Percentiles rank a stretch among this genome's conserved stretches.
Evolutionary conservation across 23 red algal genomes (phyloP).

Genomic region (Gracilariopsis chorda): DNA sequence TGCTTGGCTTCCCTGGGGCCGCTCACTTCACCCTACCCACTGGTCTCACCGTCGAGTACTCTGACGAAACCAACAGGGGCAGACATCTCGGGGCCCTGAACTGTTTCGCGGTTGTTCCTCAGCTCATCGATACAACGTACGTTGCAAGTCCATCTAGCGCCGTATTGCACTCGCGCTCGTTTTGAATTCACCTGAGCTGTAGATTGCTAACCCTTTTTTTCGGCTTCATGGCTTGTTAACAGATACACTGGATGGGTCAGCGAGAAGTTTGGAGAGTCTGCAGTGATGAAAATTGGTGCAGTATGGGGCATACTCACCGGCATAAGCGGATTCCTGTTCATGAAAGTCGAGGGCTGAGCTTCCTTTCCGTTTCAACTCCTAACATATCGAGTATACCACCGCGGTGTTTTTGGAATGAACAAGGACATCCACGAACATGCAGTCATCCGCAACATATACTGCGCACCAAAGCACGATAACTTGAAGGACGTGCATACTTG

Average conservation of each 20-base stretch:
- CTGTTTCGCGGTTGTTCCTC: slow-evolving; percentile 50
- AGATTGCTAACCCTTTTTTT: background rate
- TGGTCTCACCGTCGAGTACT: slow-evolving; percentile 41
- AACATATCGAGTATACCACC: too few species aligned
- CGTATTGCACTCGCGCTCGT: background rate
- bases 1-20: slow-evolving; percentile 19
- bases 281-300: slow-evolving; percentile 49
- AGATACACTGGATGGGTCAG: slow-evolving; percentile 63
- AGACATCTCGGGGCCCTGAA: slow-evolving; percentile 59
- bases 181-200: background rate
- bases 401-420: too few species aligned
- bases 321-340: slow-evolving; percentile 24
- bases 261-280: slow-evolving; percentile 41
- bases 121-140: slow-evolving; percentile 62
- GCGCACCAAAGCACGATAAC: background rate
- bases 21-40: slow-evolving; percentile 44
- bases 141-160: background rate
- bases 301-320: slow-evolving; percentile 44
- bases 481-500: background rate
- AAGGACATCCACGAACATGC: too few species aligned
- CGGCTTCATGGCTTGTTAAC: background rate
- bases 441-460: too few species aligned
- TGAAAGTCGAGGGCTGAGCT: slow-evolving; percentile 3
- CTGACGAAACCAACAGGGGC: slow-evolving; percentile 41
- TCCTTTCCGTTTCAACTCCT: too few species aligned